These are phyloP conservation scores for Aspergillus sergii DNA, from an alignment of 2,329 filamentous ascomycete genomes.

Conservation along the genomic window DNA sequence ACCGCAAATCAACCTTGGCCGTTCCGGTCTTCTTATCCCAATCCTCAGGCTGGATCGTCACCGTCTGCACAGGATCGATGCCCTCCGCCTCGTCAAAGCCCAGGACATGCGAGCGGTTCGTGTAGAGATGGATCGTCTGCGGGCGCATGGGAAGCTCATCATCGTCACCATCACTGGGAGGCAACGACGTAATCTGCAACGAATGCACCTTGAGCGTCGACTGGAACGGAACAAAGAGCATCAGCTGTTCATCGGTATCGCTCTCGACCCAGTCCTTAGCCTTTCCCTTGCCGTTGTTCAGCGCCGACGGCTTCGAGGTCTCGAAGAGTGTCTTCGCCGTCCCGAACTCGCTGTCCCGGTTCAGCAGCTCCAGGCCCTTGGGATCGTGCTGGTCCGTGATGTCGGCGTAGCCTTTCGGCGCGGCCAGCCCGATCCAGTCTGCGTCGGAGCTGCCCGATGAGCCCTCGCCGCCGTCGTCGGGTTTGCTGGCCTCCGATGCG, in stretches of 20 bases:
- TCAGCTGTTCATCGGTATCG: constrained; percentile 94
- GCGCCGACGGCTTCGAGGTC: constrained; percentile 63
- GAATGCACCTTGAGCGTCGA: constrained; percentile 87
- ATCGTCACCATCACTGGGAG: constrained; percentile 62
- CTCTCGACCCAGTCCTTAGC: constrained; percentile 88
- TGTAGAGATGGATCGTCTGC: constrained; percentile 80
- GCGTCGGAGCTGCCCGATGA: constrained; percentile 43
- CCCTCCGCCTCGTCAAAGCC: constrained; percentile 95
- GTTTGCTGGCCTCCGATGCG: constrained; percentile 61
- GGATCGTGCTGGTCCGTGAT: constrained; percentile 81
- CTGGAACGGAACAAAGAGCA: constrained; percentile 90
- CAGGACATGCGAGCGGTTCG: constrained; percentile 85
- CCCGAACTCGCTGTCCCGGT: constrained; percentile 77
- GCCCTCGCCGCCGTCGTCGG: constrained; percentile 45
- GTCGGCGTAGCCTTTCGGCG: constrained; percentile 80
- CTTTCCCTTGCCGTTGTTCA: constrained; percentile 46
- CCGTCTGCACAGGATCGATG: constrained; percentile 74
- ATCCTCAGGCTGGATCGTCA: constrained; percentile 73
- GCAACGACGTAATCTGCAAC: constrained; percentile 79
- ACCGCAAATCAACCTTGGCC: constrained; percentile 73
- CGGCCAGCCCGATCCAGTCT: constrained; percentile 71
- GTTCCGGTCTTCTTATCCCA: constrained; percentile 78
- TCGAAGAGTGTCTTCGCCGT: constrained; percentile 74
- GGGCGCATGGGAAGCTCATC: constrained; percentile 80
- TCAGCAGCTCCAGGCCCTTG: constrained; percentile 81